Percentiles rank a stretch among this genome's conserved stretches.
phyloP scores from a whole-genome alignment of 345 rosid species.

The Barbarea vulgaris region DNA sequence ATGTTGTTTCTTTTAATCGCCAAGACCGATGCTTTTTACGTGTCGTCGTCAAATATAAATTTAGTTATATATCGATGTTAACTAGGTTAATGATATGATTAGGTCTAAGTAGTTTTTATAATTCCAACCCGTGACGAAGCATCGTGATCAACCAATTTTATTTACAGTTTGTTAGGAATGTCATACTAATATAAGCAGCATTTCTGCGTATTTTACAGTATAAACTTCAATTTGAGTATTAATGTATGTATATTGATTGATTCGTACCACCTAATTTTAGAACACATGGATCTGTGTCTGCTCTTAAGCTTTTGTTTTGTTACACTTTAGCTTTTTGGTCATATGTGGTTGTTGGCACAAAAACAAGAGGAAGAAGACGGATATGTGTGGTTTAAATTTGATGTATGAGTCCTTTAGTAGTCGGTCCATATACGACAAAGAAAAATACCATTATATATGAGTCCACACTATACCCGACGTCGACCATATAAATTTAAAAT shows the following conservation, averaged over 20 bases:
- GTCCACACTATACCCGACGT: slow-evolving; percentile 26
- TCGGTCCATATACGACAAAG: slow-evolving; percentile 36
- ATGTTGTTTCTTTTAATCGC: not conserved
- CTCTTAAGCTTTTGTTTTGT: slow-evolving; percentile 23
- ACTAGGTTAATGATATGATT: slow-evolving; percentile 13
- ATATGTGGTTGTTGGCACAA: slow-evolving; percentile 31
- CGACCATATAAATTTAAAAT: slow-evolving; percentile 26
- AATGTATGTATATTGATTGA: not conserved
- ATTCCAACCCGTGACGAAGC: slow-evolving; percentile 39
- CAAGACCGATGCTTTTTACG: slow-evolving; percentile 19
- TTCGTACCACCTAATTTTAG: slow-evolving; percentile 2
- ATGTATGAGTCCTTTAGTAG: slow-evolving; percentile 11
- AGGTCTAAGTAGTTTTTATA: not conserved
- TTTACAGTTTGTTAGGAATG: slow-evolving; percentile 4
- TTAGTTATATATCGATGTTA: slow-evolving; percentile 15
- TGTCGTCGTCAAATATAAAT: slow-evolving; percentile 22
- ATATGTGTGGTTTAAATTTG: slow-evolving; percentile 19
- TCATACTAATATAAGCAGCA: not conserved
- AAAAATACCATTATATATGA: slow-evolving; percentile 21
- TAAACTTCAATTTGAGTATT: not conserved
- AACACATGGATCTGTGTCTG: slow-evolving; percentile 22
- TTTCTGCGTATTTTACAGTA: slow-evolving; percentile 6
- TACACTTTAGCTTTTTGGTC: slow-evolving; percentile 32
- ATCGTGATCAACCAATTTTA: slow-evolving; percentile 28
- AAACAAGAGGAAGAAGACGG: not conserved